Conservation (phyloP, 371 early-diverging fungal species). For the Fennellomyces sp. region DNA sequence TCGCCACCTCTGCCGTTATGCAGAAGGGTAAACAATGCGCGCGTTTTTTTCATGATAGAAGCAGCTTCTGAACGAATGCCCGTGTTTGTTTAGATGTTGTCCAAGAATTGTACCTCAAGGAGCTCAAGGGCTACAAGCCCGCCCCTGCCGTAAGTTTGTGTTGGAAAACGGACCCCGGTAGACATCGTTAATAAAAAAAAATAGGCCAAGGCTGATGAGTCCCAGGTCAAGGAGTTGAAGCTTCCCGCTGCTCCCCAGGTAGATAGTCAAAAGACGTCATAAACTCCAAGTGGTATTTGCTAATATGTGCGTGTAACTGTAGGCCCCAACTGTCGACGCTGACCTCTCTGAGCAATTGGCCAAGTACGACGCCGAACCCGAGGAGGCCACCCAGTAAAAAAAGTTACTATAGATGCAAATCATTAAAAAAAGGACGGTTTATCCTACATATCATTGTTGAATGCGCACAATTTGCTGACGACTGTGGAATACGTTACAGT, state of each 20-base stretch:
- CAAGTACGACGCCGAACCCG: slow-evolving; percentile 50
- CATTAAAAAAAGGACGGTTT: too few relatives aligned
- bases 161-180: background rate
- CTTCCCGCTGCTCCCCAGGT: slow-evolving; percentile 53
- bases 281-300: background rate
- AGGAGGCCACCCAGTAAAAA: slow-evolving; percentile 42
- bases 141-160: slow-evolving; percentile 39
- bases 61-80: background rate
- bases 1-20: slow-evolving; percentile 42
- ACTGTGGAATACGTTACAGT: too few relatives aligned
- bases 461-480: too few relatives aligned
- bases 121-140: slow-evolving; percentile 59
- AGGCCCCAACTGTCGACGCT: slow-evolving; percentile 48
- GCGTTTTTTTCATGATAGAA: background rate
- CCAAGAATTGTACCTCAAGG: slow-evolving; percentile 54
- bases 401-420: too few relatives aligned
- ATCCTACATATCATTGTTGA: too few relatives aligned
- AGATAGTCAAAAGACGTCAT: slow-evolving; percentile 15
- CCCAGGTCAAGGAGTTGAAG: slow-evolving; percentile 52
- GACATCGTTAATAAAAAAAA: background rate
- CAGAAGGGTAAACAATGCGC: slow-evolving; percentile 43
- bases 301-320: slow-evolving; percentile 1
- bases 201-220: slow-evolving; percentile 45
- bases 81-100: slow-evolving; percentile 38
- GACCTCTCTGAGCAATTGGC: slow-evolving; percentile 51